These are phyloP conservation scores for grape (Vitis vinifera) DNA, from an alignment of 164 flowering plant genomes.

Conservation along the genomic window DNA sequence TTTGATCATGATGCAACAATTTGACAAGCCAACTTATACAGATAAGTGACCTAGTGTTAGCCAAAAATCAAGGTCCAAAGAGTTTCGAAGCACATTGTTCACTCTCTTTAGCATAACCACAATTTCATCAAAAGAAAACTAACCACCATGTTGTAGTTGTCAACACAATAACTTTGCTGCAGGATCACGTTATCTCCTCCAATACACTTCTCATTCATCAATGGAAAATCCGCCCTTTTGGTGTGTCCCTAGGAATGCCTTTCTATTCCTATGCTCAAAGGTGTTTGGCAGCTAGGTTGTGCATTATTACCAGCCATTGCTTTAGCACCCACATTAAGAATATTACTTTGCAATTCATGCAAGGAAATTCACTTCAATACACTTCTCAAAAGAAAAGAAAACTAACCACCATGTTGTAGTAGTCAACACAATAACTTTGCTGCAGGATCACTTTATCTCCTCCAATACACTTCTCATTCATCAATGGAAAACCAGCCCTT, in stretches of 20 bases:
- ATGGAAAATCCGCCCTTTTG: constrained; percentile 13
- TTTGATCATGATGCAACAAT: no score
- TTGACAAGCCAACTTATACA: no score
- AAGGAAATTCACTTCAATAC: constrained; percentile 28
- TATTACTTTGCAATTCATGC: constrained; percentile 21
- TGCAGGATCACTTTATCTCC: constrained; percentile 24
- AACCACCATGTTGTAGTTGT: constrained; percentile 38
- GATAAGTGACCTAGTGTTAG: no score
- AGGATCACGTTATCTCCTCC: constrained; percentile 29
- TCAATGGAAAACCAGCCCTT: constrained; percentile 13
- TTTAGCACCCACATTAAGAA: constrained; percentile 11
- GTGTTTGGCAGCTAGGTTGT: constrained; percentile 10
- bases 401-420: constrained; percentile 37
- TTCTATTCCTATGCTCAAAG: constrained; percentile 22
- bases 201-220: constrained; percentile 29
- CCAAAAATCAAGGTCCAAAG: no score
- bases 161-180: constrained; percentile 27
- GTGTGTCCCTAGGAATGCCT: constrained; percentile 10
- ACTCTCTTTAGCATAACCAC: no score
- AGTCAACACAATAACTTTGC: constrained; percentile 29
- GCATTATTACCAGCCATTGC: constrained; percentile 9
- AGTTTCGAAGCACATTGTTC: no score
- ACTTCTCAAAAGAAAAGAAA: not conserved
- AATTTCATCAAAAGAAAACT: constrained; percentile 1
- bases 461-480: constrained; percentile 32